Base-by-base conservation (phyloP, 371 early-diverging fungal genomes). In the Saksenaea oblongispora region DNA sequence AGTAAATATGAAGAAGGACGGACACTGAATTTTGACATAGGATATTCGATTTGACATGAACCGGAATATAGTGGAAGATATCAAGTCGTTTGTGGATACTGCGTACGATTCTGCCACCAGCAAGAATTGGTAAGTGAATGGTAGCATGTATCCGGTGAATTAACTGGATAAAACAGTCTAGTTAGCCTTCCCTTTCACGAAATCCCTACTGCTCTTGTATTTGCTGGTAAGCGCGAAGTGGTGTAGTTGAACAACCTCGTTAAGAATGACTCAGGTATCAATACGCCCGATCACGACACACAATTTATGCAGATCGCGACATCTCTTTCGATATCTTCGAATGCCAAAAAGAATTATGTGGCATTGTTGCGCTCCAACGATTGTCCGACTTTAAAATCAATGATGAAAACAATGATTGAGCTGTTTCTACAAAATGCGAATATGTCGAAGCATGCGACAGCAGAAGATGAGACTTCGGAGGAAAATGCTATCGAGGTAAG, bases 291-390 rank as follows among this genome's bases (percentile, higher is more conserved):
- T 66, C 82, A 81, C 41, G 69, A 62, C 35, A 62, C 72, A 0
- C 79, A 76, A 9, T 81, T 81, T 59, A 67, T 61, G 67, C 84
- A 79, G 70, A 89, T 81, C 27, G 71, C 75, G 61, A 71, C 8
- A 62, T 71, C 42, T 70, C 77, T 75, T 69, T 79, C 35, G 71
- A 76, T 61, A 51, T 59, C 34, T 28, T 73, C 62, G 54, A 58
- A 36, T 61, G 71, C 59, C 54, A 81, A 55, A 36, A 39, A 17
- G 2, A 69, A 86, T 57, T 78, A 80, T 41, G 90, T 91, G 8
- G 87, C 88, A 7, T 71, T 85, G 34, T 69, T 93, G 9, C 87
- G 87, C 47, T 86, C 92, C 0, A 84, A 86, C 58, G 85, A 90
- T 56, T 89, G 90, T 61, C 11, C 68, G 5, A 85, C 76, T 35